Percentiles rank a stretch among this genome's conserved stretches.
Conservation (phyloP, 1,284 basidiomycete species). For the Sanghuangporus weigelae region DNA sequence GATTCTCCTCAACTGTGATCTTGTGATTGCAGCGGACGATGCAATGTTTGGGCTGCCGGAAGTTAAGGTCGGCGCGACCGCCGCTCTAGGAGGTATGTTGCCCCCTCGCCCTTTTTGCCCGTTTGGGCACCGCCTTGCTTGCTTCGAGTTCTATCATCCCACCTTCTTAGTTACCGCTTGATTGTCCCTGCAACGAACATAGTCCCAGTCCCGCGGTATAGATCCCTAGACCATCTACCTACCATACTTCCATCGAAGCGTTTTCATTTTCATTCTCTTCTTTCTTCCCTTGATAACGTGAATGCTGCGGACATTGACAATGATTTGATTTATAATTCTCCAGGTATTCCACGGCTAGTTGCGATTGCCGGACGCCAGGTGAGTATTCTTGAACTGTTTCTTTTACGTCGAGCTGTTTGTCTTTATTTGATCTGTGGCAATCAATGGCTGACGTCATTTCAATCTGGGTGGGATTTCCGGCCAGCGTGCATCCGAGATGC, state of each 20-base stretch:
- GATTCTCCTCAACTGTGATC: constrained; percentile 76
- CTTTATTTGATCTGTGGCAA: not conserved
- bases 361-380: constrained; percentile 68
- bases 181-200: not conserved
- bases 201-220: not conserved
- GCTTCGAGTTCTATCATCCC: not conserved
- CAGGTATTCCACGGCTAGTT: constrained; percentile 25
- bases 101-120: not conserved
- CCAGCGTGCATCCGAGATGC: constrained; percentile 75
- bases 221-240: not conserved
- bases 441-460: not conserved
- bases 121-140: not conserved
- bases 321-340: not conserved
- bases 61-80: constrained; percentile 75
- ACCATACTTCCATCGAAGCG: not conserved
- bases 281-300: not conserved
- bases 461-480: not conserved
- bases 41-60: constrained; percentile 78
- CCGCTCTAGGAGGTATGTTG: constrained; percentile 63
- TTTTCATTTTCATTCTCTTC: not conserved
- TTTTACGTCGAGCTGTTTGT: not conserved
- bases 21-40: constrained; percentile 70
- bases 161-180: not conserved
- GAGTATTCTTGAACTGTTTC: constrained; percentile 10
- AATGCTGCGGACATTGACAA: not conserved